These are phyloP conservation scores for Daldinia vernicosa DNA, from an alignment of 495 filamentous ascomycete species.

Conservation along the genomic window DNA sequence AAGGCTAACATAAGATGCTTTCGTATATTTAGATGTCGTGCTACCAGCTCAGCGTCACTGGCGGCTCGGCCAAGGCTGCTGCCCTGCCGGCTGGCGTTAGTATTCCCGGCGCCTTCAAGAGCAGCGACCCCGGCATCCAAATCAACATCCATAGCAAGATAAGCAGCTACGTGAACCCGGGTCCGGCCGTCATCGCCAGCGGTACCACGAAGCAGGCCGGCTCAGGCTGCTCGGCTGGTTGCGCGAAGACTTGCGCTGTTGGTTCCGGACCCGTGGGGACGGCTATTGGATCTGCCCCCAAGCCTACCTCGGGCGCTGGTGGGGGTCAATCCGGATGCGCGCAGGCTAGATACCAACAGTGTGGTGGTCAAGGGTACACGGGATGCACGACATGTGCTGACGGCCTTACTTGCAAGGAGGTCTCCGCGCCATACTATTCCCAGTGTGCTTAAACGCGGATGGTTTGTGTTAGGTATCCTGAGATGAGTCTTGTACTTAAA, in stretches of 20 bases:
- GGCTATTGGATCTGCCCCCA: slow-evolving; percentile 35
- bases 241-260: slow-evolving; percentile 44
- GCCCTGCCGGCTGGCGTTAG: slow-evolving; percentile 49
- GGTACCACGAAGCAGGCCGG: slow-evolving; percentile 44
- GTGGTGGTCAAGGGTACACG: slow-evolving; percentile 57
- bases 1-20: too few species aligned
- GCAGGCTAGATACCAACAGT: slow-evolving; percentile 52
- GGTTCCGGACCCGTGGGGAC: slow-evolving; percentile 41
- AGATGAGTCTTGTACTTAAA: neutral
- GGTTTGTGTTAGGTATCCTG: neutral
- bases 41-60: slow-evolving; percentile 47
- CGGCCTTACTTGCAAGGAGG: slow-evolving; percentile 41
- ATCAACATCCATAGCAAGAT: slow-evolving; percentile 52
- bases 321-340: slow-evolving; percentile 33
- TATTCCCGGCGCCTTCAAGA: slow-evolving; percentile 51
- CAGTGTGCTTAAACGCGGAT: slow-evolving; percentile 51
- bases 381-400: slow-evolving; percentile 54
- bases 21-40: slow-evolving; percentile 39
- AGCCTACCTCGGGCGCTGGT: slow-evolving; percentile 28
- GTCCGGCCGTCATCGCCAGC: slow-evolving; percentile 40
- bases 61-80: slow-evolving; percentile 13
- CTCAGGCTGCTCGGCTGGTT: slow-evolving; percentile 40
- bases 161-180: slow-evolving; percentile 42
- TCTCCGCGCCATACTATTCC: slow-evolving; percentile 52
- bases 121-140: slow-evolving; percentile 56